Evolutionary conservation across 2,329 filamentous ascomycete genomes (phyloP), one percentile per base, ranked within the genome.

Genomic region (Colletotrichum cordylinicola): DNA sequence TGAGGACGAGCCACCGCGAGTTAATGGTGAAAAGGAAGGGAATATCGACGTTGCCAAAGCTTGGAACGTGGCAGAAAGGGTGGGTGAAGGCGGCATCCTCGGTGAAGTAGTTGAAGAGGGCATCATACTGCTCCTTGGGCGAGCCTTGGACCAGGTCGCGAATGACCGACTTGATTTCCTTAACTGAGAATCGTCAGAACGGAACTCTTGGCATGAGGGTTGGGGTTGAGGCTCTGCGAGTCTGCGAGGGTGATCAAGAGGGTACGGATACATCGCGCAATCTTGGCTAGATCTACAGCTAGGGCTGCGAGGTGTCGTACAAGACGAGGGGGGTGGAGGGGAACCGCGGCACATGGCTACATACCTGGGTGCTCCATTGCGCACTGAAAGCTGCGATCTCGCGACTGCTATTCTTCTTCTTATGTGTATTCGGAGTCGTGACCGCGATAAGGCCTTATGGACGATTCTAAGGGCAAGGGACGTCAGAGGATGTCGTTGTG

Each of bases 31-130:
- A 48, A 1, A 87, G 78, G 4, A 88, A 79, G 2, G 87, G 89
- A 2, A 90, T 66, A 3, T 81, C 74, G 35, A 85, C 78, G 21
- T 86, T 82, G 5, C 82, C 81, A 78, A 92, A 90, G 8, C 87
- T 86, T 1, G 91, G 90, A 2, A 95, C 94, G 15, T 92, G 90
- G 80, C 94, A 96, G 82, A 96, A 93, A 0, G 95, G 95, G 79
- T 98, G 95, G 4, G 90, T 89, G 82, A 98, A 97, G 35, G 91
- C 90, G 10, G 94, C 94, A 80, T 93, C 87, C 12, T 90, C 89
- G 0, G 93, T 91, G 84, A 96, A 98, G 85, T 94, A 96, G n/a
- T 86, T 88, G 73, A 94, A 88, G 29, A 98, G 87, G 0, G 93
- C 88, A 5, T 88, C 86, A 71, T 89, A 85, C 83, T 98, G 95